Conservation (phyloP, 1,284 basidiomycete genomes). For the Moesziomyces aphidis region DNA sequence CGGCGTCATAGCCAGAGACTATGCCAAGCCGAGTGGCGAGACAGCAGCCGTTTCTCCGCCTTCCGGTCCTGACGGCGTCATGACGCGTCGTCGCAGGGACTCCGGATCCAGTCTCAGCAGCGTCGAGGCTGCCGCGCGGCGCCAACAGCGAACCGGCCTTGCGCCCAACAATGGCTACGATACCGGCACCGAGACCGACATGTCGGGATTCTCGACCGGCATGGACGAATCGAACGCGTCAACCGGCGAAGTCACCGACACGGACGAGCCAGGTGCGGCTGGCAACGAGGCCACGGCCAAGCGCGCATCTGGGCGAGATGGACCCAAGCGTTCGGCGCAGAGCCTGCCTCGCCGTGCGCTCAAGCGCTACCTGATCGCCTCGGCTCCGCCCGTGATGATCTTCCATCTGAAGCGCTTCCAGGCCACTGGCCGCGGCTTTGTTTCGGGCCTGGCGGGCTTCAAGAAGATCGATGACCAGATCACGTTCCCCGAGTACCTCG, state of each 20-base stretch:
- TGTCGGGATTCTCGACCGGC: slow-evolving; percentile 41
- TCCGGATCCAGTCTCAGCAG: slow-evolving; percentile 43
- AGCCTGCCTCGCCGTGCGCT: slow-evolving; percentile 83
- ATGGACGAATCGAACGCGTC: slow-evolving; percentile 44
- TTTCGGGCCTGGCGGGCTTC: slow-evolving; percentile 69
- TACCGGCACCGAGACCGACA: slow-evolving; percentile 47
- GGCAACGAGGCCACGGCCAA: neutral
- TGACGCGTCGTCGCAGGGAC: slow-evolving; percentile 16
- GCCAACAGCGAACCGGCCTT: slow-evolving; percentile 3
- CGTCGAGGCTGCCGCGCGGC: slow-evolving; percentile 11
- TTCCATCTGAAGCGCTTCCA: slow-evolving; percentile 95
- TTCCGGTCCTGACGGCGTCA: slow-evolving; percentile 9
- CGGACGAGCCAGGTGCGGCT: slow-evolving; percentile 21
- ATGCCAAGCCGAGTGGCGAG: slow-evolving; percentile 1
- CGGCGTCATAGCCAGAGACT: slow-evolving; percentile 23
- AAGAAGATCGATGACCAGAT: slow-evolving; percentile 88
- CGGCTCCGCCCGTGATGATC: slow-evolving; percentile 86
- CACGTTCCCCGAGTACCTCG: slow-evolving; percentile 85
- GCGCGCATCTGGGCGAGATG: slow-evolving; percentile 6
- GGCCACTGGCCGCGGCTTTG: slow-evolving; percentile 65
- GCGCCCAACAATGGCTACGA: slow-evolving; percentile 35
- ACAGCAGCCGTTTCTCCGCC: slow-evolving; percentile 2
- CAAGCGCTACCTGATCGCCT: slow-evolving; percentile 90
- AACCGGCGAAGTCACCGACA: slow-evolving; percentile 32
- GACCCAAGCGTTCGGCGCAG: slow-evolving; percentile 52